A percentile compares a stretch with the other conserved stretches of the same genome.
phyloP scores from a whole-genome alignment of 805 yeast genomes.

The Hemisphaericaspora nanyangensis region DNA sequence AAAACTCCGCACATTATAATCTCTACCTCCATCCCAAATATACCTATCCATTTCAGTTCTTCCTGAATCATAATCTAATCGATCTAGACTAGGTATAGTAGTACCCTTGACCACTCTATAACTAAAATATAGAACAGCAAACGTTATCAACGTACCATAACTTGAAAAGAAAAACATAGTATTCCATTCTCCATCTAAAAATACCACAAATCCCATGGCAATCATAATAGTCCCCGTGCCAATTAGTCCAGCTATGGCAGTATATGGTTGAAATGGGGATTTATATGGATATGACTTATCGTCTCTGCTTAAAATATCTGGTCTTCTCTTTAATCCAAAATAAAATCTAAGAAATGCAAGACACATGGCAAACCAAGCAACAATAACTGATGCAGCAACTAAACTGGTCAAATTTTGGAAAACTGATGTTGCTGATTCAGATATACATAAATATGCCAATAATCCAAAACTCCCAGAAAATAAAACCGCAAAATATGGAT shows the following conservation, averaged over 20 bases:
- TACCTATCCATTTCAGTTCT: slow-evolving; percentile 77
- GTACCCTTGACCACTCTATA: slow-evolving; percentile 62
- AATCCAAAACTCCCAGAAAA: slow-evolving; percentile 60
- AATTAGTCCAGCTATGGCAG: slow-evolving; percentile 58
- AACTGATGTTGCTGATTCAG: slow-evolving; percentile 53
- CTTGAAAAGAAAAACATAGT: slow-evolving; percentile 59
- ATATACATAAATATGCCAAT: slow-evolving; percentile 57
- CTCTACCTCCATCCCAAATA: slow-evolving; percentile 73
- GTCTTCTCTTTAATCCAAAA: slow-evolving; percentile 55
- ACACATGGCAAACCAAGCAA: slow-evolving; percentile 79
- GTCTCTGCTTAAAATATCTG: slow-evolving; percentile 61
- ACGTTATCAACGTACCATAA: slow-evolving; percentile 58
- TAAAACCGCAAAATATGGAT: slow-evolving; percentile 68
- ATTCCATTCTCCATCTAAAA: slow-evolving; percentile 55
- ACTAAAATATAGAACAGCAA: slow-evolving; percentile 46
- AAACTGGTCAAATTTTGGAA: slow-evolving; percentile 66
- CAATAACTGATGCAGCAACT: slow-evolving; percentile 68
- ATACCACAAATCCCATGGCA: slow-evolving; percentile 61
- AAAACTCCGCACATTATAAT: slow-evolving; percentile 30
- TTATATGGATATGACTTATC: slow-evolving; percentile 65
- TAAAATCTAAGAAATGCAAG: slow-evolving; percentile 60
- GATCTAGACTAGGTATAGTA: slow-evolving; percentile 62
- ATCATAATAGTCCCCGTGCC: slow-evolving; percentile 51
- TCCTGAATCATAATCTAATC: slow-evolving; percentile 79
- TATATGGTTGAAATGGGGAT: slow-evolving; percentile 67